Percentiles rank a stretch among this genome's conserved stretches.
Evolutionary conservation across 2,329 filamentous ascomycete species (phyloP).

Genomic region (Blastomyces emzantsi): DNA sequence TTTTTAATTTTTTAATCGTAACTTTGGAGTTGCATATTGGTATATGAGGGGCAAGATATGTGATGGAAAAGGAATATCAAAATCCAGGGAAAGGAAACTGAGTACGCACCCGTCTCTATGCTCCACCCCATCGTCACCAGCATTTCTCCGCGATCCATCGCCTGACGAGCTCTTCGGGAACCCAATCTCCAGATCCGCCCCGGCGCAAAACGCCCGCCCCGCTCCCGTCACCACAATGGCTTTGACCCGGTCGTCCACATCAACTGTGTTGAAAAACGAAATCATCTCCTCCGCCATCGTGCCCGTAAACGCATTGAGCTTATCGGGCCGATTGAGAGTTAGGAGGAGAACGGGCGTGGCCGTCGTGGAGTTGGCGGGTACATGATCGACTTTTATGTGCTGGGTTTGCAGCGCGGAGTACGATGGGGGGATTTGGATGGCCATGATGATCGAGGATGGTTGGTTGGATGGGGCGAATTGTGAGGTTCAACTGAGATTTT

Average conservation of each 20-base stretch:
- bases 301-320: constrained; percentile 51
- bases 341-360: constrained; percentile 43
- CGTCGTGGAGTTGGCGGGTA: constrained; percentile 39
- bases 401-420: constrained; percentile 27
- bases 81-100: background rate
- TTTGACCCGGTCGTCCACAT: constrained; percentile 47
- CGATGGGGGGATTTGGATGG: constrained; percentile 11
- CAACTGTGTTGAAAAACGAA: constrained; percentile 39
- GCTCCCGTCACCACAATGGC: constrained; percentile 47
- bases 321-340: constrained; percentile 46
- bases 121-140: constrained; percentile 32
- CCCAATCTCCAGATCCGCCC: constrained; percentile 47
- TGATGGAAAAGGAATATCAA: background rate
- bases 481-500: background rate
- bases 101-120: constrained; percentile 45
- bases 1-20: background rate
- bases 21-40: background rate
- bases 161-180: constrained; percentile 28
- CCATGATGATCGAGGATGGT: background rate
- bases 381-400: constrained; percentile 31
- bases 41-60: background rate
- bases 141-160: constrained; percentile 16
- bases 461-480: background rate
- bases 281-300: constrained; percentile 42
- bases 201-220: constrained; percentile 47